Evolutionary conservation across 108 stramenopile species (phyloP).

Genomic region (Cylindrotheca fusiformis): DNA sequence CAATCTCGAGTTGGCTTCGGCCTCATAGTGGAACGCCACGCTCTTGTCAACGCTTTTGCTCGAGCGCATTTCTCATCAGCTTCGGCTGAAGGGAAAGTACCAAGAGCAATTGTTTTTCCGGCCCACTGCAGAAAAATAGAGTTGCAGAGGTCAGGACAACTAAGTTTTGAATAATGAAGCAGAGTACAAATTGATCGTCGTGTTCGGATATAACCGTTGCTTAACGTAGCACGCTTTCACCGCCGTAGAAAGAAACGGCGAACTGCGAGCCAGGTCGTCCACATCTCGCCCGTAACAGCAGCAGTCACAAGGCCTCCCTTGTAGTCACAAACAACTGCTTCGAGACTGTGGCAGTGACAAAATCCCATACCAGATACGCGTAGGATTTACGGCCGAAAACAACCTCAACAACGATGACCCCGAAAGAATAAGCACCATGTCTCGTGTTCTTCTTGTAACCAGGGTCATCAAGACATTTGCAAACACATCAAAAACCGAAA

Average conservation of each 20-base stretch:
- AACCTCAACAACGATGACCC: constrained; percentile 27
- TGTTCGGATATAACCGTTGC: background rate
- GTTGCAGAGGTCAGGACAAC: background rate
- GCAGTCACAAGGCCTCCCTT: background rate
- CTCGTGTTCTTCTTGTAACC: background rate
- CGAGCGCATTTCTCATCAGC: constrained; percentile 91
- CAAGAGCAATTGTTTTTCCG: constrained; percentile 59
- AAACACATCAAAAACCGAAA: constrained; percentile 1
- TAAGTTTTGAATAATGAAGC: background rate
- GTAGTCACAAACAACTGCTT: background rate
- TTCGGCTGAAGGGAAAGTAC: constrained; percentile 82
- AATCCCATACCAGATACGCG: constrained; percentile 17
- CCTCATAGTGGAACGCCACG: constrained; percentile 89
- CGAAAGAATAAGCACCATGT: background rate
- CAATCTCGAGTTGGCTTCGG: constrained; percentile 88
- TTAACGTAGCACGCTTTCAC: background rate
- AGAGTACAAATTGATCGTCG: background rate
- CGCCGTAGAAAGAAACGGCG: background rate
- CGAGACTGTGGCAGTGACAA: constrained; percentile 1
- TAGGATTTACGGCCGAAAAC: constrained; percentile 21
- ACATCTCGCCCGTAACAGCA: background rate
- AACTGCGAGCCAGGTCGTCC: background rate
- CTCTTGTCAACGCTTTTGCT: constrained; percentile 85
- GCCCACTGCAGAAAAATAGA: constrained; percentile 42
- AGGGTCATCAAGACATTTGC: constrained; percentile 1